Percentiles rank a stretch among this genome's conserved stretches.
These are phyloP conservation scores for Ustilaginoidea virens DNA, from an alignment of 2,329 filamentous ascomycete genomes.

Conservation along the genomic window DNA sequence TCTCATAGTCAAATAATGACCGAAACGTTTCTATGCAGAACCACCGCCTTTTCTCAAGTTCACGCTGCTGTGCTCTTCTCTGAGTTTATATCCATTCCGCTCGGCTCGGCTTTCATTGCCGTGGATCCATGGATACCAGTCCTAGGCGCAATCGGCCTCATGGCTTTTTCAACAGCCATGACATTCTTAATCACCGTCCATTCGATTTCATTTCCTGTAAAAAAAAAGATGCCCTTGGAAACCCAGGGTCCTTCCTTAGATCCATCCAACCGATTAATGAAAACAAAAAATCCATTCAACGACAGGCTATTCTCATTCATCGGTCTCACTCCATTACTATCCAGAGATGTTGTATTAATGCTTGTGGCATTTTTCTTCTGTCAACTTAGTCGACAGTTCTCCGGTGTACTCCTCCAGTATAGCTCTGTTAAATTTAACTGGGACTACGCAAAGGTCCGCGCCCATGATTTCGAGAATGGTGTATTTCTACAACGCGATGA, in stretches of 20 bases:
- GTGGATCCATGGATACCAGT: constrained; percentile 8
- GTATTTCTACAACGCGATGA: neutral
- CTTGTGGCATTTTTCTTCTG: constrained; percentile 2
- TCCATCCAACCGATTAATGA: neutral
- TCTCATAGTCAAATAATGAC: too few species aligned
- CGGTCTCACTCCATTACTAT: constrained; percentile 4
- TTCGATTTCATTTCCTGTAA: neutral
- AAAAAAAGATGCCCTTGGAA: neutral
- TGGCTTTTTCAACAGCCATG: neutral
- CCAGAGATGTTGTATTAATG: neutral
- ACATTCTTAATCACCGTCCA: neutral
- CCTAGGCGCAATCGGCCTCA: neutral
- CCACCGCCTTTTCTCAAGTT: constrained; percentile 7
- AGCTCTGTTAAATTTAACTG: constrained; percentile 6
- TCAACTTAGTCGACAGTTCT: constrained; percentile 3
- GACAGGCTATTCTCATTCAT: constrained; percentile 1
- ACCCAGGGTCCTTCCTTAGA: neutral
- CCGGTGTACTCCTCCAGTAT: constrained; percentile 6
- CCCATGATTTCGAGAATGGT: too few species aligned
- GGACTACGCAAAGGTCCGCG: neutral
- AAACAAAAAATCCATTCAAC: neutral
- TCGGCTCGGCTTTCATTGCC: constrained; percentile 6
- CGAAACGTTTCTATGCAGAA: too few species aligned
- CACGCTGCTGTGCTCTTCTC: constrained; percentile 4
- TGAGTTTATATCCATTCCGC: constrained; percentile 6